phyloP scores from a whole-genome alignment of 257 asterid genomes.

The Scutellaria barbata region DNA sequence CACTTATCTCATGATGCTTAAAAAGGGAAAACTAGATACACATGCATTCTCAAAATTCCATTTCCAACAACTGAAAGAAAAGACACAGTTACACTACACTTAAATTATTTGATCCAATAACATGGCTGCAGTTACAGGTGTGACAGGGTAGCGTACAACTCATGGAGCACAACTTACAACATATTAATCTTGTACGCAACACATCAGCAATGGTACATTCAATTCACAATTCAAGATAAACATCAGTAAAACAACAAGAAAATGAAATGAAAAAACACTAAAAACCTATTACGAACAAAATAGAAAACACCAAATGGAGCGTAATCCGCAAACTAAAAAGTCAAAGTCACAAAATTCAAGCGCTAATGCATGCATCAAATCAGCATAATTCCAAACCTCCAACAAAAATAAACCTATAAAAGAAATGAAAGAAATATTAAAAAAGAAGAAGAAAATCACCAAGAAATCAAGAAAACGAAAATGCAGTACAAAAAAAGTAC shows the following conservation, averaged over 20 bases:
- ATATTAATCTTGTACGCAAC: constrained; percentile 17
- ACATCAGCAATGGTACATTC: constrained; percentile 18
- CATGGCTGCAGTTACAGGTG: constrained; percentile 16
- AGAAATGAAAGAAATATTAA: neutral
- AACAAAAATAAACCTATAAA: constrained; percentile 10
- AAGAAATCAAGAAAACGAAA: constrained; percentile 28
- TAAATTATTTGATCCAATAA: neutral
- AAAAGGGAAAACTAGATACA: neutral
- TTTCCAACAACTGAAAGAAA: constrained; percentile 14
- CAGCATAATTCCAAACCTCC: constrained; percentile 28
- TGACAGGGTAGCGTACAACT: constrained; percentile 23
- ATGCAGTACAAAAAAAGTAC: constrained; percentile 21
- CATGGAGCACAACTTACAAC: constrained; percentile 11
- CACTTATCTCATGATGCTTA: neutral
- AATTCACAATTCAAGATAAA: constrained; percentile 13
- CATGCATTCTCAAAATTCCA: constrained; percentile 13
- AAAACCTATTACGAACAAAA: constrained; percentile 4
- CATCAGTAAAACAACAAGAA: constrained; percentile 16
- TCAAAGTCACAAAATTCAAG: constrained; percentile 37
- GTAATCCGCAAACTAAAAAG: constrained; percentile 28
- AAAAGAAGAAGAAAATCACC: constrained; percentile 10
- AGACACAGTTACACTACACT: neutral
- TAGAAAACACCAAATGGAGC: constrained; percentile 20
- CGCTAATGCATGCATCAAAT: constrained; percentile 41
- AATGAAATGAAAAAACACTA: neutral